Evolutionary conservation across 805 yeast genomes (phyloP).

Genomic region (Candida awuae): DNA sequence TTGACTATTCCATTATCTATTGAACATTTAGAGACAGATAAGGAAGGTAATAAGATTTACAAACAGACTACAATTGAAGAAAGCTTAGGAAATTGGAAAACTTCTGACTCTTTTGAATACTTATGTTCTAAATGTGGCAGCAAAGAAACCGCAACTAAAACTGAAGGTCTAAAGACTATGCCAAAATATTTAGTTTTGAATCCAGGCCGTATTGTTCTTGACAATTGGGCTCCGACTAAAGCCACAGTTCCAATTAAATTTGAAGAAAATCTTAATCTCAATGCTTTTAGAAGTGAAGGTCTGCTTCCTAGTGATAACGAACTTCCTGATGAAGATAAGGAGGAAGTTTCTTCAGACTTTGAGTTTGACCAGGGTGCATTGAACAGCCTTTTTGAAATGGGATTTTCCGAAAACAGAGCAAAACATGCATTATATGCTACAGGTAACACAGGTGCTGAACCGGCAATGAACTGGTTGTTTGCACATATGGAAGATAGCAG

Average conservation of each 20-base stretch:
- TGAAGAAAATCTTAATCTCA: constrained; percentile 37
- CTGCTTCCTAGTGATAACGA: constrained; percentile 34
- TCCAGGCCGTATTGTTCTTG: constrained; percentile 72
- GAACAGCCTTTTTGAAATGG: constrained; percentile 63
- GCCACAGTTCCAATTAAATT: constrained; percentile 61
- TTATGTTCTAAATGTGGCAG: constrained; percentile 49
- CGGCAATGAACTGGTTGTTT: constrained; percentile 86
- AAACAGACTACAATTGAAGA: constrained; percentile 41
- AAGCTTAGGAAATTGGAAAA: constrained; percentile 38
- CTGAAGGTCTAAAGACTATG: constrained; percentile 45
- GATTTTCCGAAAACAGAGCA: constrained; percentile 67
- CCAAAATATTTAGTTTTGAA: constrained; percentile 69
- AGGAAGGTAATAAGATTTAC: constrained; percentile 40
- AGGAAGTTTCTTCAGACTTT: constrained; percentile 10
- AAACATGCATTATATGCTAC: constrained; percentile 64
- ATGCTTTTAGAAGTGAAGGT: constrained; percentile 34
- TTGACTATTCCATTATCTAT: constrained; percentile 53
- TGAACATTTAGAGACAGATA: constrained; percentile 31
- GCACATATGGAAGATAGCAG: constrained; percentile 81
- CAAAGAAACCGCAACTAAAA: constrained; percentile 31
- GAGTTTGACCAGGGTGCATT: constrained; percentile 49
- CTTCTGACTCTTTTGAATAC: constrained; percentile 53
- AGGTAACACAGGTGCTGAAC: constrained; percentile 55
- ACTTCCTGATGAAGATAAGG: constrained; percentile 30
- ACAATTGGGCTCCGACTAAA: constrained; percentile 87